Conservation (phyloP, 2,329 filamentous ascomycete genomes). For the Paecilomyces fulvus region DNA sequence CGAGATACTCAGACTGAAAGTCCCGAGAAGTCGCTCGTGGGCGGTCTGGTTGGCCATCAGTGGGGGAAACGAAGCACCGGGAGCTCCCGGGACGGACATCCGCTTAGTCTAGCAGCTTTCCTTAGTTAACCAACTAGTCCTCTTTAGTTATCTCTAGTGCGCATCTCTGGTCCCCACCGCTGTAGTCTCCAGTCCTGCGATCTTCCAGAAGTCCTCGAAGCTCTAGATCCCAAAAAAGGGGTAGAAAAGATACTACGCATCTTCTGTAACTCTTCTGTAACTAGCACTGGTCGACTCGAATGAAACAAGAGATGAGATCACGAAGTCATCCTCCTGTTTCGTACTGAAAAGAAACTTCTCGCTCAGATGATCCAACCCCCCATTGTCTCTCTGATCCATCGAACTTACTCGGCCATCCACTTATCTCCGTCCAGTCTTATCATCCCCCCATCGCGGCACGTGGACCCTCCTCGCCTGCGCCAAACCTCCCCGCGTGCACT, state of each 20-base stretch:
- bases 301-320: neutral
- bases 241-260: neutral
- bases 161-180: no score
- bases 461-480: neutral
- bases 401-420: neutral
- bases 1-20: neutral
- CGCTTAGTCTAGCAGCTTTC: neutral
- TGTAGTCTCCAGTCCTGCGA: no score
- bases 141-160: no score
- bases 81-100: conserved; percentile 9
- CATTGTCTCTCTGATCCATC: neutral
- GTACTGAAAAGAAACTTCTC: neutral
- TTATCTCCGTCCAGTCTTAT: neutral
- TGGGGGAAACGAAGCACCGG: conserved; percentile 6
- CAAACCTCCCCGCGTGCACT: neutral
- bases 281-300: no score
- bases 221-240: neutral
- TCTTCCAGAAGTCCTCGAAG: neutral
- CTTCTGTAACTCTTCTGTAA: no score
- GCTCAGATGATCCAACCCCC: neutral
- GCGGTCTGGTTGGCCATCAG: conserved; percentile 10
- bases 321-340: neutral
- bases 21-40: conserved; percentile 6
- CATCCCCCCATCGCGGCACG: conserved; percentile 3
- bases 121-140: no score